These are phyloP conservation scores for Penicillium sp. DNA, from an alignment of 2,329 filamentous ascomycete genomes.

Conservation along the genomic window DNA sequence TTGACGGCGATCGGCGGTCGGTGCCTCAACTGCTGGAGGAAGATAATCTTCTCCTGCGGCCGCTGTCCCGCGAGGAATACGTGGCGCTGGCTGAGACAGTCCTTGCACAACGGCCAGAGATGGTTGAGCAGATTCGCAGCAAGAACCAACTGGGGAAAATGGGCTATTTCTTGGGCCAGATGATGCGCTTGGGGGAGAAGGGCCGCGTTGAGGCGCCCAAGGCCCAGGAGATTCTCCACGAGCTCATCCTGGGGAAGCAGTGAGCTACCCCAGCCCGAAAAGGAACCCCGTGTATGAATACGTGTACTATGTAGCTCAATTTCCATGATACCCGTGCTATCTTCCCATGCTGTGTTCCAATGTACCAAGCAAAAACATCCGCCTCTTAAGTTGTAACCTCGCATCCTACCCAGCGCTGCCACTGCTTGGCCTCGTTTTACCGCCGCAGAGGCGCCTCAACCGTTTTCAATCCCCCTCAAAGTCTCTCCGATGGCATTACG, in stretches of 20 bases:
- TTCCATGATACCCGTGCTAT: constrained; percentile 29
- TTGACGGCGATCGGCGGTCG: constrained; percentile 52
- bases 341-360: not conserved
- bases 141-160: constrained; percentile 66
- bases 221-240: constrained; percentile 57
- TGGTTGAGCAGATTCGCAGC: constrained; percentile 61
- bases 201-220: constrained; percentile 64
- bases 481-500: constrained; percentile 12
- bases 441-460: constrained; percentile 8
- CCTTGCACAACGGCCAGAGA: constrained; percentile 57
- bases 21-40: constrained; percentile 58
- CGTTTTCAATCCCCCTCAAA: not conserved
- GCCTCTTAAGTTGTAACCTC: not conserved
- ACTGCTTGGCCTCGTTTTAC: not conserved
- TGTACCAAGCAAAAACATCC: not conserved
- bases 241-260: constrained; percentile 44
- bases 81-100: constrained; percentile 55
- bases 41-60: constrained; percentile 57
- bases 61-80: constrained; percentile 60
- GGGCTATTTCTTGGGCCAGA: constrained; percentile 69
- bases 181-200: constrained; percentile 63
- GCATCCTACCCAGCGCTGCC: not conserved
- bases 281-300: constrained; percentile 9
- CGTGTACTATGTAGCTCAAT: constrained; percentile 13
- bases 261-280: not conserved